phyloP scores from a whole-genome alignment of 169 alveolate species.

The Plasmodium gaboni region DNA sequence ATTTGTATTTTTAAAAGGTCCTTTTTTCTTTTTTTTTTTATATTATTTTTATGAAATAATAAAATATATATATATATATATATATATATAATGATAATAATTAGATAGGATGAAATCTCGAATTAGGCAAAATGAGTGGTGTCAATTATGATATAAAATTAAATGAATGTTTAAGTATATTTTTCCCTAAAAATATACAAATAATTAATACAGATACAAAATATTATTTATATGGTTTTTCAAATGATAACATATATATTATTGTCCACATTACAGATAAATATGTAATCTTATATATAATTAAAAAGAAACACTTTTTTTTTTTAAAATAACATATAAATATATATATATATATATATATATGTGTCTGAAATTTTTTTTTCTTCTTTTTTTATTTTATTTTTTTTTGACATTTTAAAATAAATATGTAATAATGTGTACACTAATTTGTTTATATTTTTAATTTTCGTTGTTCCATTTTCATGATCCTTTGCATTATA shows the following conservation, averaged over 20 bases:
- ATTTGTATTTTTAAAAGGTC: too few species aligned
- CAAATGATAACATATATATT: constrained; percentile 18
- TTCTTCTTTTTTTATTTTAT: too few species aligned
- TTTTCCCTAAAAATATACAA: constrained; percentile 26
- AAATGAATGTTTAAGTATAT: constrained; percentile 21
- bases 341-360: too few species aligned
- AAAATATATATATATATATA: too few species aligned
- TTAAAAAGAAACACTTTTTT: neutral
- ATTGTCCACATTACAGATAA: constrained; percentile 19
- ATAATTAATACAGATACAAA: neutral
- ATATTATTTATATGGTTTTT: constrained; percentile 40
- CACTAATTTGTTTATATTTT: neutral
- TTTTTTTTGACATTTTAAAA: neutral
- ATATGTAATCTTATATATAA: constrained; percentile 21
- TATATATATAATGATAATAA: too few species aligned
- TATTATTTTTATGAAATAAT: too few species aligned
- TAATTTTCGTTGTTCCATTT: neutral
- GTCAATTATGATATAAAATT: neutral
- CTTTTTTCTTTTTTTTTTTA: too few species aligned
- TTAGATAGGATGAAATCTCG: neutral
- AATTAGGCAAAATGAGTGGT: constrained; percentile 6
- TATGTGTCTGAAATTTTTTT: too few species aligned
- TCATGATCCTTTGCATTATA: neutral
- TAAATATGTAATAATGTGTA: neutral
- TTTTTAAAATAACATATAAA: too few species aligned